Evolutionary conservation across 2,329 filamentous ascomycete species (phyloP), one percentile per base, ranked within the genome.

Genomic region (Pestalotiopsis sp.): DNA sequence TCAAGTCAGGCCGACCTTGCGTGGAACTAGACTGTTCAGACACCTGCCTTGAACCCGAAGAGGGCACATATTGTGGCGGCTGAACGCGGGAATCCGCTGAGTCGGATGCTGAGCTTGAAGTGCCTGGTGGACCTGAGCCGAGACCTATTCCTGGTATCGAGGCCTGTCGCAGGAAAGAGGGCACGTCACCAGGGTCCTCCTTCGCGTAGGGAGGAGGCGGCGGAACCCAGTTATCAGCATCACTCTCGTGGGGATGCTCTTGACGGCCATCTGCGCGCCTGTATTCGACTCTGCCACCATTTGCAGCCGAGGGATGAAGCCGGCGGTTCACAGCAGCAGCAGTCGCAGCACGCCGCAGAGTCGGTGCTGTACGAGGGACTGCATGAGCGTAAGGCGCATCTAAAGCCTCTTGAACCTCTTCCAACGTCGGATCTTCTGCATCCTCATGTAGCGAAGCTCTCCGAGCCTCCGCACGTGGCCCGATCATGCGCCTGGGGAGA

Each of bases 201-300:
- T 88, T 87, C 55, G 89, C 88, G 73, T 97, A 97, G 1, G 92
- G 92, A 3, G 93, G 93, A 9, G 93, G 93, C 4, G 93, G 93
- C 4, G 93, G 92, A 4, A 94, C 91, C 93, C 93, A 97, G 73
- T 94, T 93, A 74, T 96, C 93, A 3, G 93, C 92, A 76, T 96
- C 93, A 70, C 92, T 95, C 78, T 96, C 93, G 77, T 96, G 92
- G 3, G 93, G 93, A 72, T 94, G 86, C 73, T 94, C 91, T 56
- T 87, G 84, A 56, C 90, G 85, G 6, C 90, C 89, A 78, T 93
- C 90, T 14, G 91, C 90, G 59, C 91, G 86, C 58, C 89, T 87
- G 75, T 91, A 92, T 72, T 90, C 81, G 59, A 89, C 84, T 52
- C 80, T 84, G 1, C 88, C 81, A 72, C 83, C 80, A 72, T 86